Base-by-base conservation (phyloP, 345 rosid genomes). In the Mangifera indica region DNA sequence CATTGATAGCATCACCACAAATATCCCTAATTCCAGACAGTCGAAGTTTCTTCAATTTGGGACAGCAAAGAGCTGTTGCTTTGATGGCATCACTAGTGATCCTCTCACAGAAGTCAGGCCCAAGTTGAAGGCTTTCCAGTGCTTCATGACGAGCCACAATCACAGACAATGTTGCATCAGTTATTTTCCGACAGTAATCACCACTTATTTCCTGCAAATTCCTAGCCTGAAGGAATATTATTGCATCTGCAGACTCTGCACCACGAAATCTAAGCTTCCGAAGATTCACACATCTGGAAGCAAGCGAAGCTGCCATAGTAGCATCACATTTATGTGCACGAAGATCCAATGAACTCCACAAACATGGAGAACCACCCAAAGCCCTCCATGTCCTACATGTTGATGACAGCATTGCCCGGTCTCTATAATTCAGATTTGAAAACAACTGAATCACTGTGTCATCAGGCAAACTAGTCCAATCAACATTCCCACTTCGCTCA, bases 81-180 rank as follows among this genome's bases (percentile, higher is more conserved):
- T 80, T 87, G 17, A 91, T 82, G 24, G 97, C 90, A 80, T 89
- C 93, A 77, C 95, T 85, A 26, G 88, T 88, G 84, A 91, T 81
- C 80, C 83, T 89, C 82, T 91, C 93, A 51, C 95, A 91, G 63
- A 89, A 88, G 25, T 89, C 97, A 0, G 95, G 93, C 71, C 95
- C 97, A 44, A 91, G 90, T 72, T 88, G 93, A 59, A 91, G 91
- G 75, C 91, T 88, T 77, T 89, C 95, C 25, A 91, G 88, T 5
- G 58, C 75, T 75, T 88, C 93, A 5, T 91, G 95, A 22, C 95
- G 89, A 1, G 97, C 93, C 25, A 78, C 95, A 32, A 89, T 81
- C 78, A 91, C 77, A 10, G 97, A 83, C 15, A 91, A 84, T 61
- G 89, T 87, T 51, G 95, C 93, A 81, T 91, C 95, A 0, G 95